Percentiles rank a stretch among this genome's conserved stretches.
Conservation (phyloP, 257 asterid genomes). For the Mentha longifolia region DNA sequence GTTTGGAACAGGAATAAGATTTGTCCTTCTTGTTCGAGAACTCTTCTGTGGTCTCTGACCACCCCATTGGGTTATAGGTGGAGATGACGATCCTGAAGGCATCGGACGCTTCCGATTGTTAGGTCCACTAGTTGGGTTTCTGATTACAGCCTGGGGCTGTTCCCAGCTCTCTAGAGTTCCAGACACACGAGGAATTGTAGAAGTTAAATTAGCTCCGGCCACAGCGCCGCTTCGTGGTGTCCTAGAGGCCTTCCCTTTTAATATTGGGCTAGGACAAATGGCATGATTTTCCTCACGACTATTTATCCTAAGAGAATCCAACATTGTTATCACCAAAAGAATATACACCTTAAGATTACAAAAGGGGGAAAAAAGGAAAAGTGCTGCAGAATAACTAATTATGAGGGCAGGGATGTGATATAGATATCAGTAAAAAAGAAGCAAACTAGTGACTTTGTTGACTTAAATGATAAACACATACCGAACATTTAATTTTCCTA, state of each 20-base stretch:
- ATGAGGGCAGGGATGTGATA: constrained; percentile 23
- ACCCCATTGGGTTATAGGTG: constrained; percentile 90
- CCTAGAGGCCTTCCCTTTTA: constrained; percentile 91
- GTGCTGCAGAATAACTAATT: constrained; percentile 15
- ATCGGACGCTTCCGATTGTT: constrained; percentile 76
- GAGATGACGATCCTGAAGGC: constrained; percentile 78
- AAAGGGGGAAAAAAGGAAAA: not conserved
- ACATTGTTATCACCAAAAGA: constrained; percentile 14
- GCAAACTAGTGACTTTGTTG: constrained; percentile 11
- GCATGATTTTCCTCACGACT: constrained; percentile 65
- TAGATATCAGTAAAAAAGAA: constrained; percentile 12
- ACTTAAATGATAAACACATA: constrained; percentile 39
- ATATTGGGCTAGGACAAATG: constrained; percentile 59
- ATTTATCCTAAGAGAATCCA: constrained; percentile 57
- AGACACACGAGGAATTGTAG: constrained; percentile 57
- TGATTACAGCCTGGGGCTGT: constrained; percentile 55
- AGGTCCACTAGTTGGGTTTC: constrained; percentile 64
- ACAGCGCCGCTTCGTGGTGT: constrained; percentile 68
- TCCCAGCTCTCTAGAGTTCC: constrained; percentile 88
- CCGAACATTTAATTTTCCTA: constrained; percentile 71
- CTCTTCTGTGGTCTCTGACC: constrained; percentile 94
- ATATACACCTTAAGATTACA: not conserved
- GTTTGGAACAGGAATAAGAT: constrained; percentile 77
- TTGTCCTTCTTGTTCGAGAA: constrained; percentile 82
- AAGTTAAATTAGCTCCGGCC: constrained; percentile 50